Evolutionary conservation across 2,329 filamentous ascomycete species (phyloP), one percentile per base, ranked within the genome.

Genomic region (Sordariomycetes sp.): DNA sequence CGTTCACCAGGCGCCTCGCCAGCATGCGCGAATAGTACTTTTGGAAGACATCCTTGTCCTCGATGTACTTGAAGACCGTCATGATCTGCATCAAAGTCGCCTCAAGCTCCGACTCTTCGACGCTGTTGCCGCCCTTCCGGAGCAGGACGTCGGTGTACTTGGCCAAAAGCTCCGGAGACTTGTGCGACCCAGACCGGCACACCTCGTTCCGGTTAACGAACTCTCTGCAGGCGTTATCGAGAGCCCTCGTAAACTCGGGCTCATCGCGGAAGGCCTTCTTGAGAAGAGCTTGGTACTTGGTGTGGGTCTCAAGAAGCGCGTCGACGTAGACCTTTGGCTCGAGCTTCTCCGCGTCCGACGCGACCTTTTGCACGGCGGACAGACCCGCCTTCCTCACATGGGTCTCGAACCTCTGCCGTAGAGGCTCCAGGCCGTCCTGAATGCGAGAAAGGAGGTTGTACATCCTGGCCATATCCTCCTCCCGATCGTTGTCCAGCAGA

Each of bases 31-130:
- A 95, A 74, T 99, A 99, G 73, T 96, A 99, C 71, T 97, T 99
- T 71, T 97, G 94, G 80, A 99, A 99, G 5, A 99, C 95, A 67
- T 99, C 94, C 78, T 99, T 99, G 73, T 99, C 95, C 69, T 99
- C 94, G 62, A 99, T 97, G 72, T 99, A 99, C 75, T 97, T 97
- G 82, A 99, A 99, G 57, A 99, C 90, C 1, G 92, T 96, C 94
- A 99, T 99, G 65, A 99, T 94, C 69, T 96, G 89, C 22, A 83
- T 84, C 34, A 97, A 76, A 35, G 90, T 87, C 62, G 87, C 86
- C 73, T 99, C 94, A 65, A 97, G 80, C 66, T 99, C 92, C 35
- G 89, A 87, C 67, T 99, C 94, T 67, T 97, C 94, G 15, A 90
- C 89, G 64, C 90, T 90, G 64, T 91, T 95, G 34, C 87, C 88